Conservation (phyloP, 441 rosid genomes). For the Corymbia calophylla region DNA sequence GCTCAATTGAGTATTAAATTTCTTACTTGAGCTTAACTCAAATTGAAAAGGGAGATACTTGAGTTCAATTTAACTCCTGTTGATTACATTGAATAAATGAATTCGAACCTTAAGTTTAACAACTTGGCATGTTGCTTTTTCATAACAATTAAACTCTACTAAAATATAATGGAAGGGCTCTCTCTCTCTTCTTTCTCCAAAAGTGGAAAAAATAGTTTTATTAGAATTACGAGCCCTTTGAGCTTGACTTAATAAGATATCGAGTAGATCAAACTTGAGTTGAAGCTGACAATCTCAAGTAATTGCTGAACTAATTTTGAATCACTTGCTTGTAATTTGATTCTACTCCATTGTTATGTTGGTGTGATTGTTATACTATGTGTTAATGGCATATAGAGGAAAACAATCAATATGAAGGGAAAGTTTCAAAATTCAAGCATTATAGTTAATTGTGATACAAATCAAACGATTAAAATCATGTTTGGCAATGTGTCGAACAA, state of each 20-base stretch:
- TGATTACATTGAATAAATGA: fast-evolving
- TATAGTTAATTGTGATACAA: neutral
- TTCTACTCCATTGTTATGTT: fast-evolving
- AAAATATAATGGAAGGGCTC: neutral
- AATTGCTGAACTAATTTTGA: fast-evolving
- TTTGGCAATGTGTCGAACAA: no score
- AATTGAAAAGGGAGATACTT: neutral
- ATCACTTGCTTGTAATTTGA: fast-evolving
- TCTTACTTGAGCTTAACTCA: neutral
- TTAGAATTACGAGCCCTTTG: neutral
- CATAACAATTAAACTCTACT: neutral
- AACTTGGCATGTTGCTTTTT: neutral
- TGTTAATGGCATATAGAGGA: fast-evolving
- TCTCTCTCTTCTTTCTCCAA: fast-evolving
- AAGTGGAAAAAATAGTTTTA: no score
- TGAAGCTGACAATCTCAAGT: neutral
- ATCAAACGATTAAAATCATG: neutral
- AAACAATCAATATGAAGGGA: neutral
- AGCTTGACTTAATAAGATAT: neutral
- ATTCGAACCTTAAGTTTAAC: neutral
- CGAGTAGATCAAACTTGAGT: fast-evolving
- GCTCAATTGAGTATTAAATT: neutral
- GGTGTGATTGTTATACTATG: fast-evolving
- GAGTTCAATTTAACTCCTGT: neutral
- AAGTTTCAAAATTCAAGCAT: neutral